phyloP scores from a whole-genome alignment of 345 rosid genomes.

The Eutrema heterophyllum region DNA sequence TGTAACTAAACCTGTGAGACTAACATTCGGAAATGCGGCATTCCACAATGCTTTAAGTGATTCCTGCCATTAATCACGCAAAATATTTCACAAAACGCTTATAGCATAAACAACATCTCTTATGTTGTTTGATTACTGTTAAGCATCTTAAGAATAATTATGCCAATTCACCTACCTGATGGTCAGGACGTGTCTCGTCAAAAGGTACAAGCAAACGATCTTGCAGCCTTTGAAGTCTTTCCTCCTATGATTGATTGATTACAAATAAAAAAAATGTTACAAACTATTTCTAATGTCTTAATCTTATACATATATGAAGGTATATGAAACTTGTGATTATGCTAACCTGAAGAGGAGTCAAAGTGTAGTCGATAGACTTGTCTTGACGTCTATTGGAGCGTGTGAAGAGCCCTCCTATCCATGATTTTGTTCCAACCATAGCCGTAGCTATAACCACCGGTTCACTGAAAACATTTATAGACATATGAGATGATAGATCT shows the following conservation, averaged over 20 bases:
- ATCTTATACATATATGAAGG: not conserved
- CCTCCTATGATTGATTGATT: constrained; percentile 41
- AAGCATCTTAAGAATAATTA: not conserved
- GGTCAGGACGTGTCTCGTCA: constrained; percentile 81
- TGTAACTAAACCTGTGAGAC: constrained; percentile 62
- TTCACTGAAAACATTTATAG: constrained; percentile 9
- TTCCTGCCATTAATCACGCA: constrained; percentile 42
- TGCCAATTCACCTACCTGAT: constrained; percentile 52
- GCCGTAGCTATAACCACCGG: constrained; percentile 63
- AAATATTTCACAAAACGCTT: not conserved
- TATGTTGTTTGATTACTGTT: not conserved
- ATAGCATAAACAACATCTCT: not conserved
- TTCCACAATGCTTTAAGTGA: constrained; percentile 82
- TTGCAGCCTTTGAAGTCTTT: constrained; percentile 73
- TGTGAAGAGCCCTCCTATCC: constrained; percentile 86
- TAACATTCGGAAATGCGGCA: constrained; percentile 63
- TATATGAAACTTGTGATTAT: not conserved
- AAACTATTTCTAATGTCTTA: not conserved
- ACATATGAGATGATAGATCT: constrained; percentile 7
- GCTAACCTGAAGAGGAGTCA: constrained; percentile 72
- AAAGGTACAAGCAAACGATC: constrained; percentile 67
- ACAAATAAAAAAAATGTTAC: not conserved
- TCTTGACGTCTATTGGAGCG: constrained; percentile 58
- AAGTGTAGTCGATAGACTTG: constrained; percentile 42
- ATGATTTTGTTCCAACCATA: constrained; percentile 91